Evolutionary conservation across 2,329 filamentous ascomycete genomes (phyloP), one percentile per base, ranked within the genome.

Genomic region (Apiospora arundinis): DNA sequence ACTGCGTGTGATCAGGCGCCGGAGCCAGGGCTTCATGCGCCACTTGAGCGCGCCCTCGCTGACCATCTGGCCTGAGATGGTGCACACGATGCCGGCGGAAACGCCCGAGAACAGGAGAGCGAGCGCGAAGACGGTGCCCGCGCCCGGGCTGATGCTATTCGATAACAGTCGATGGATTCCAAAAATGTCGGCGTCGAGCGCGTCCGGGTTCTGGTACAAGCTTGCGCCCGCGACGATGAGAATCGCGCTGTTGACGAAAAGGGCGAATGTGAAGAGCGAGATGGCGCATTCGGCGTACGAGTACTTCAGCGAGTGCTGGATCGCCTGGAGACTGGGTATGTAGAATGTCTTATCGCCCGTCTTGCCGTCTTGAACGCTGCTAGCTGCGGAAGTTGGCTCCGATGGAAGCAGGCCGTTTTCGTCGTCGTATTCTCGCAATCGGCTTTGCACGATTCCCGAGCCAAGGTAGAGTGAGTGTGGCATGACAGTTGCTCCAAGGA

Each of bases 11-110:
- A 95, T 81, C 4, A 97, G 86, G 14, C 94, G 88, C 2, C 94
- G 91, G 12, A 95, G 77, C 94, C 94, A 97, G 0, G 94, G 94
- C 73, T 86, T 86, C 44, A 95, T 81, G 6, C 83, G 89, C 92
- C 93, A 95, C 66, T 90, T 89, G 63, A 97, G 81, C 73, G 94
- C 93, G 8, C 94, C 94, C 80, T 97, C 94, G 73, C 90, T 92
- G 28, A 97, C 92, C 91, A 97, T 96, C 80, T 97, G 94, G 0
- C 94, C 94, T 0, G 94, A 89, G 75, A 97, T 96, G 1, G 95
- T 97, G 83, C 94, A 97, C 2, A 97, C 92, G 46, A 97, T 93
- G 7, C 94, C 94, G 0, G 94, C 94, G 0, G 91, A 93, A 16
- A 94, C 88, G 11, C 94, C 94, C 0, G 92, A 95, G 0, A 97